Conservation (phyloP, 1,284 basidiomycete species). For the Trametes polyzona region DNA sequence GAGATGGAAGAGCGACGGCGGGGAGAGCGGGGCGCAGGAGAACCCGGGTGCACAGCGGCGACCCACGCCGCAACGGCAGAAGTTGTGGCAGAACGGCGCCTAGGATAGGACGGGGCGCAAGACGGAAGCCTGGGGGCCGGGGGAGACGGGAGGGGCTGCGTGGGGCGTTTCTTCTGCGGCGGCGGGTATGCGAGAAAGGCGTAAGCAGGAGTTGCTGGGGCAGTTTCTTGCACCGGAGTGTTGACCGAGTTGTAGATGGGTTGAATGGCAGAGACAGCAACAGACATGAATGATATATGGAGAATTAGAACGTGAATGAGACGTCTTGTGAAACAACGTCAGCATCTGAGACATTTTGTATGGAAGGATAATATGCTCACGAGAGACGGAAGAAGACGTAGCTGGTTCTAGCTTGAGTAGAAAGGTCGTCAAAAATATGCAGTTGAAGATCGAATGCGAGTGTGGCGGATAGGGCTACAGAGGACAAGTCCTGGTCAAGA, state of each 20-base stretch:
- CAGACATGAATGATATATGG: constrained; percentile 28
- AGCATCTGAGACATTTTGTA: not conserved
- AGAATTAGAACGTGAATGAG: constrained; percentile 1
- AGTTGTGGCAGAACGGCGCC: constrained; percentile 40
- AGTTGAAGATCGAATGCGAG: constrained; percentile 15
- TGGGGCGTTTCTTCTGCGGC: constrained; percentile 39
- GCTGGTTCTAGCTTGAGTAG: not conserved
- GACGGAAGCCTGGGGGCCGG: constrained; percentile 37
- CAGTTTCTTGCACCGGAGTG: constrained; percentile 4
- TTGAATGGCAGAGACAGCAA: constrained; percentile 11
- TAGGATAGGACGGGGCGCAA: constrained; percentile 33
- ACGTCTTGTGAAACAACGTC: constrained; percentile 6
- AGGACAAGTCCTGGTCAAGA: constrained; percentile 15
- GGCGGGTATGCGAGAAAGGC: constrained; percentile 38
- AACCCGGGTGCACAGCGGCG: constrained; percentile 65
- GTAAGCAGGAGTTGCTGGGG: constrained; percentile 30
- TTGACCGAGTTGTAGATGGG: constrained; percentile 8
- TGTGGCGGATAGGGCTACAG: constrained; percentile 25
- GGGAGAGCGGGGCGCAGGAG: constrained; percentile 51
- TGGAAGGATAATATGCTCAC: constrained; percentile 8
- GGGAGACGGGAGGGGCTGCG: constrained; percentile 36
- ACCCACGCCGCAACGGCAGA: constrained; percentile 55
- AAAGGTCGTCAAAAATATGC: not conserved
- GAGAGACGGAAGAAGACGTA: constrained; percentile 4
- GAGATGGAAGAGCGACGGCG: constrained; percentile 34